Evolutionary conservation across 306 rosid genomes (phyloP).

Genomic region (Vicia faba): DNA sequence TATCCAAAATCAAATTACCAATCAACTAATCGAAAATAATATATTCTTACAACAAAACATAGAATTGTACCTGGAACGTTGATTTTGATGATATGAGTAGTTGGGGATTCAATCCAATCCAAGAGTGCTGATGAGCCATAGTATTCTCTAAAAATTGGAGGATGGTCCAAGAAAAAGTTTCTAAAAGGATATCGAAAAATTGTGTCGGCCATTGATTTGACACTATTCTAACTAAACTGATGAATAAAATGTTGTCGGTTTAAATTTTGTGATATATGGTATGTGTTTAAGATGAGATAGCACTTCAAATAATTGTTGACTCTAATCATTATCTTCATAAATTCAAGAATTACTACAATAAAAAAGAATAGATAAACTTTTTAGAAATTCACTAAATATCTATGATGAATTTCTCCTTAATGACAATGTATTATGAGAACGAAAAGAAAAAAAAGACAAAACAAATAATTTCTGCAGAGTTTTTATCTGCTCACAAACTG

Average conservation of each 20-base stretch:
- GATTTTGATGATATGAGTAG: constrained; percentile 65
- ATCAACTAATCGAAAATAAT: background rate
- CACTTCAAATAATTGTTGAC: constrained; percentile 41
- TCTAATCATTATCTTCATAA: background rate
- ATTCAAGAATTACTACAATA: background rate
- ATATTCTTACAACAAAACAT: constrained; percentile 1
- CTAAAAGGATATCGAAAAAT: constrained; percentile 54
- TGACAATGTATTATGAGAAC: too few relatives aligned
- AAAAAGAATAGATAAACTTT: too few relatives aligned
- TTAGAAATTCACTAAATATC: too few relatives aligned
- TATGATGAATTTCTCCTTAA: too few relatives aligned
- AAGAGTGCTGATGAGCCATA: constrained; percentile 62
- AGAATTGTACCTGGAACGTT: constrained; percentile 67
- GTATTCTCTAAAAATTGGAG: constrained; percentile 55
- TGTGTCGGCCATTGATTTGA: constrained; percentile 47
- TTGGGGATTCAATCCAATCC: constrained; percentile 85
- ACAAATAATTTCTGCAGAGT: too few relatives aligned
- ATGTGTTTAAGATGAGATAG: background rate
- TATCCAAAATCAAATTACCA: constrained; percentile 27
- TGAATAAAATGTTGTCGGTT: background rate
- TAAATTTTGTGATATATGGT: background rate
- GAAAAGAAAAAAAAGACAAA: too few relatives aligned
- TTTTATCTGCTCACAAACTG: too few relatives aligned
- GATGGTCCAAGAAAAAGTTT: constrained; percentile 58
- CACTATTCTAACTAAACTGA: background rate